Conservation (phyloP, 257 asterid species). For the Fraxinus americana region DNA sequence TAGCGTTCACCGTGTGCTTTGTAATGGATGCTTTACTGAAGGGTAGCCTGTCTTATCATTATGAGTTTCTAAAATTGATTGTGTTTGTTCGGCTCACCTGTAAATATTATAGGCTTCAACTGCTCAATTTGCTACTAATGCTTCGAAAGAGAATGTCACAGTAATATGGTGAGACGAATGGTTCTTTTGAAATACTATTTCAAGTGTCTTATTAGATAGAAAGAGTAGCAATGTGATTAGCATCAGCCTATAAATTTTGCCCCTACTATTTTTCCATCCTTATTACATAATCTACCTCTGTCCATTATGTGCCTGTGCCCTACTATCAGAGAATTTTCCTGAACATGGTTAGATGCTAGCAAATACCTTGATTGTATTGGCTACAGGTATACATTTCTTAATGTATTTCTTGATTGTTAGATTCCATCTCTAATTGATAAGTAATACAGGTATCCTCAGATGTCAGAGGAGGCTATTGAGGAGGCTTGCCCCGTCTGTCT, state of each 20-base stretch:
- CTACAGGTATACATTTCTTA: neutral
- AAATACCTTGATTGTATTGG: neutral
- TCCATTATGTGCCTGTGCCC: neutral
- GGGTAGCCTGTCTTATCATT: neutral
- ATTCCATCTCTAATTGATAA: constrained; percentile 24
- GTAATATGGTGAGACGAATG: neutral
- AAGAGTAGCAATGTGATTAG: neutral
- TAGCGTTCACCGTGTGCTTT: neutral
- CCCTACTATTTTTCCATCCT: neutral
- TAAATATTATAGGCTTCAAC: neutral
- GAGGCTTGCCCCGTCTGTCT: constrained; percentile 83
- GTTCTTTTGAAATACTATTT: neutral
- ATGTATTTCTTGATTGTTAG: constrained; percentile 6
- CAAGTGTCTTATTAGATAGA: neutral
- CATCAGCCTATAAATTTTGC: neutral
- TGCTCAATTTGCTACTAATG: neutral
- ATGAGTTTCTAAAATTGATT: neutral
- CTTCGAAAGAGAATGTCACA: neutral
- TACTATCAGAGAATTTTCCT: neutral
- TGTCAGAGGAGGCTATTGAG: constrained; percentile 68
- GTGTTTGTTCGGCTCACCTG: neutral
- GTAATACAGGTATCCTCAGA: constrained; percentile 72
- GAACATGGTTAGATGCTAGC: neutral
- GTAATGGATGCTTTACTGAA: neutral
- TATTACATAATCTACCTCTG: neutral